Evolutionary conservation across 225 moss, liverwort and hornwort species (phyloP).

Genomic region (Asterella californica): DNA sequence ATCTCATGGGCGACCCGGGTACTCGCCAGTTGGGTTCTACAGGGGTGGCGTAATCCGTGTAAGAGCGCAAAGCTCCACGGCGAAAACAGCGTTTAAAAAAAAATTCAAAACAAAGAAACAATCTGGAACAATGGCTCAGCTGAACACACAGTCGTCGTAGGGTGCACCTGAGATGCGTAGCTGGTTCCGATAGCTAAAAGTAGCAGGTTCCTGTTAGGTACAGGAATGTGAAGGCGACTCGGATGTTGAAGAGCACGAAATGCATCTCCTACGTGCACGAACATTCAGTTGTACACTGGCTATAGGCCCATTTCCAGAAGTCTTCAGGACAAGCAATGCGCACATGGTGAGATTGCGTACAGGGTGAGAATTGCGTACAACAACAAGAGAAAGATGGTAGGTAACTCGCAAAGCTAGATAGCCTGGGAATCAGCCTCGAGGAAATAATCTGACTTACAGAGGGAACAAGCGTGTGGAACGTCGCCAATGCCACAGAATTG

Average conservation of each 20-base stretch:
- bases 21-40: no score
- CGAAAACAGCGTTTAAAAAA: no score
- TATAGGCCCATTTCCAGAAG: neutral
- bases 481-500: conserved; percentile 58
- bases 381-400: neutral
- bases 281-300: neutral
- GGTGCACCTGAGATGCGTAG: conserved; percentile 55
- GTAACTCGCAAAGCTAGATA: no score
- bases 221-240: conserved; percentile 54
- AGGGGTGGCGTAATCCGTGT: no score
- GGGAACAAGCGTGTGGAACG: conserved; percentile 49
- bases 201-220: conserved; percentile 64
- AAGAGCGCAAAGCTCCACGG: no score
- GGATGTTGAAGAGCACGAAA: conserved; percentile 52
- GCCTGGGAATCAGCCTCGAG: neutral
- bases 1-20: no score
- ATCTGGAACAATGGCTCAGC: no score
- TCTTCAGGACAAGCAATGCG: no score
- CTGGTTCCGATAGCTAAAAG: conserved; percentile 58
- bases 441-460: conserved; percentile 44
- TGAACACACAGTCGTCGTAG: neutral
- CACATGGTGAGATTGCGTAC: neutral
- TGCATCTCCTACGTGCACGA: conserved; percentile 52
- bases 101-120: no score
- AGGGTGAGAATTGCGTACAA: neutral